Evolutionary conservation across 1,284 basidiomycete genomes (phyloP), one percentile per base, ranked within the genome.

Genomic region (Fomitopsis betulina): DNA sequence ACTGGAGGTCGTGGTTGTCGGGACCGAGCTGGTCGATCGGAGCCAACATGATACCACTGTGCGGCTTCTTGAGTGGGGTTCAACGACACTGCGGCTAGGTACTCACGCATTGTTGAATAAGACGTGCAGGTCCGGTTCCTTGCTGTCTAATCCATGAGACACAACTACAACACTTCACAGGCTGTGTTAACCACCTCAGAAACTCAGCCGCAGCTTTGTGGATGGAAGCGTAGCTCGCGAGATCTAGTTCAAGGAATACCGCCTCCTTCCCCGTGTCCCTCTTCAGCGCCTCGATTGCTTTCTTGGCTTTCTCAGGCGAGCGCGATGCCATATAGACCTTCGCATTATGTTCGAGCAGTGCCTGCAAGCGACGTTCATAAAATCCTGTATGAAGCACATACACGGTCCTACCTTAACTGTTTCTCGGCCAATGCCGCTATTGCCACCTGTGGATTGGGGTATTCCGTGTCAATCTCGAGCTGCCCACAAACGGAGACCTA

Each of bases 251-350:
- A 17, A 85, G 60, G 62, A 79, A 81, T 19, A 78, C 58, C 2
- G 74, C 69, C 25, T 76, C 70, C 43, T 73, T 75, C 10, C 67
- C 70, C 1, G 70, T 74, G 51, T 66, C 70, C 21, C 66, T 51
- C 63, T 73, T 73, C 58, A 84, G 55, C 3, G 66, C 63, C 1
- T 70, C 62, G 49, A 85, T 82, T 1, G 80, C 80, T 3, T 70
- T 67, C 12, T 72, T 56, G 0, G 76, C 79, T 53, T 76, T 79
- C n/a, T 66, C 60, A 49, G 68, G 65, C 49, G 66, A 73, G 2
- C 84, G 75, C 12, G 76, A 72, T 0, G 79, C 80, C 57, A 86
- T 70, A 67, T 83, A 84, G 3, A 86, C 84, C 54, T 74, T 82
- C 3, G 81, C 81, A 50, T 79, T 77, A 58, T 76, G 72, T 83